These are phyloP conservation scores for Talaromyces adpressus DNA, from an alignment of 495 filamentous ascomycete genomes.

Conservation along the genomic window DNA sequence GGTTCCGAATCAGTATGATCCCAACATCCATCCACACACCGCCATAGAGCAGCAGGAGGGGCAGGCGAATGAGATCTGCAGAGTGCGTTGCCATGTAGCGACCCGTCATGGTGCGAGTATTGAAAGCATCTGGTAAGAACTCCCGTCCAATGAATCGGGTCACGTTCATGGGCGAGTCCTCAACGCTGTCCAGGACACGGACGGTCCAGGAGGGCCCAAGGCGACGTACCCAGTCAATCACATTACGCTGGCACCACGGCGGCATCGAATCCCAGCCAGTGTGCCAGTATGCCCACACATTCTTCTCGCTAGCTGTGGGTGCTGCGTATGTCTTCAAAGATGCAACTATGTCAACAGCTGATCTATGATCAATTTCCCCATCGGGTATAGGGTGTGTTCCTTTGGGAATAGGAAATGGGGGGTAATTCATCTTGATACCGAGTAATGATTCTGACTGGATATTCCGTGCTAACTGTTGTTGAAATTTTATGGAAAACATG, in stretches of 20 bases:
- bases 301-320: constrained; percentile 15
- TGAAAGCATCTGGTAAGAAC: constrained; percentile 11
- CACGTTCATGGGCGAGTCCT: constrained; percentile 12
- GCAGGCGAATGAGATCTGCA: constrained; percentile 16
- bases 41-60: constrained; percentile 16
- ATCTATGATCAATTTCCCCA: background rate
- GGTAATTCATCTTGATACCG: background rate
- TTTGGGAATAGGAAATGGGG: background rate
- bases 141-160: constrained; percentile 5
- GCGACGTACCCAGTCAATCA: constrained; percentile 17
- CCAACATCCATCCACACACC: constrained; percentile 23
- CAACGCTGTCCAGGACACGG: constrained; percentile 17
- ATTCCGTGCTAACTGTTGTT: background rate
- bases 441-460: background rate
- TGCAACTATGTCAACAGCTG: constrained; percentile 6
- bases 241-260: constrained; percentile 18
- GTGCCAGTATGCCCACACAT: constrained; percentile 25
- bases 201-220: constrained; percentile 16
- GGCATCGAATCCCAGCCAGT: constrained; percentile 15
- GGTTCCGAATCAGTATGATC: constrained; percentile 13
- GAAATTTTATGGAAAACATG: background rate
- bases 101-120: constrained; percentile 12
- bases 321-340: constrained; percentile 8
- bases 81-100: constrained; percentile 14
- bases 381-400: background rate